Evolutionary conservation across 2,329 filamentous ascomycete species (phyloP), one percentile per base, ranked within the genome.

Genomic region (Fusarium xylarioides): DNA sequence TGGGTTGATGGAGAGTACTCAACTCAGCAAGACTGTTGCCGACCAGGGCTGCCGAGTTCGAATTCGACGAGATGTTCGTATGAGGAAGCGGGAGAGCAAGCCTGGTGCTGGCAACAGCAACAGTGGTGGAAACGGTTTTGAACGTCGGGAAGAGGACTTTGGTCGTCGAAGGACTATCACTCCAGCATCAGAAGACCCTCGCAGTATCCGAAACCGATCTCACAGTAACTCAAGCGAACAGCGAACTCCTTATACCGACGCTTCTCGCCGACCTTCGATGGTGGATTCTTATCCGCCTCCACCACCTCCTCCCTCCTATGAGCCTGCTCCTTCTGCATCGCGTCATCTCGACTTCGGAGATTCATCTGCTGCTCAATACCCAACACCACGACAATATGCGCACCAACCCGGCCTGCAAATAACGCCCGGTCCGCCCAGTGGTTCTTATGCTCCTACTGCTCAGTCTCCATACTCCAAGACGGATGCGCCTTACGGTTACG

Each of bases 21-120:
- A 89, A 18, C 86, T 98, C 55, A 98, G 95, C 83, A 92, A 95
- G 71, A 92, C 94, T 40, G 95, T 99, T 47, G 95, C 95, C 23
- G 95, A 99, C 82, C 96, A 99, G 83, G 96, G 96, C 66, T 98
- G 96, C 82, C 94, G 95, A 75, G 96, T 99, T 34, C 92, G 96
- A 50, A 99, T 99, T 78, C 91, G 96, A 63, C 93, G 96, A 72
- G 96, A 98, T 83, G 94, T 97, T 11, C 91, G 95, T 65, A 97
- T 97, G 93, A 91, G 95, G 82, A 92, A 94, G 79, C 91, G 94
- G 42, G 93, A 94, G 68, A 88, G 88, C 69, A 95, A 95, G 83
- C 84, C 86, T 35, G 60, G 69, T 11, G 85, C 85, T 46, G 84
- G 85, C 12, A 68, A 68, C 16, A 85, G 85, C 16, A 85, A 85